Evolutionary conservation across 2,329 filamentous ascomycete genomes (phyloP).

Genomic region (Claviceps sp.): DNA sequence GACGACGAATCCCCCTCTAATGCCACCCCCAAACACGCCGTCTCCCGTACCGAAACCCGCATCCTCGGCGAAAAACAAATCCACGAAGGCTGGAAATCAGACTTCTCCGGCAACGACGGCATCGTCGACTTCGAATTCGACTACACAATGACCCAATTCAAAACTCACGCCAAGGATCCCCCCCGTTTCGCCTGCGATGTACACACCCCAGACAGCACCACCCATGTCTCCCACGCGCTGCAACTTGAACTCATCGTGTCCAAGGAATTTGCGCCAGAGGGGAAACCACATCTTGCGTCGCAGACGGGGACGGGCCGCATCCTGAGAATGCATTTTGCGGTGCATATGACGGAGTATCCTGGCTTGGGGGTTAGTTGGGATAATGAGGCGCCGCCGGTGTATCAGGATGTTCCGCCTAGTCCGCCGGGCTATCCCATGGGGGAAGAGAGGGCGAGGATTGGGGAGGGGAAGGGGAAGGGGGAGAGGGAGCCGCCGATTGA

Average conservation of each 20-base stretch:
- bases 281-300: slow-evolving; percentile 53
- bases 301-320: slow-evolving; percentile 86
- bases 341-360: slow-evolving; percentile 67
- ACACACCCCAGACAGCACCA: slow-evolving; percentile 52
- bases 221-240: slow-evolving; percentile 71
- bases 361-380: slow-evolving; percentile 94
- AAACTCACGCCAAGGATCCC: slow-evolving; percentile 32
- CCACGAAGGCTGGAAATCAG: slow-evolving; percentile 80
- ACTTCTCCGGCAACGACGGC: slow-evolving; percentile 37
- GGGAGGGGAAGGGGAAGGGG: too few relatives aligned
- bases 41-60: slow-evolving; percentile 60
- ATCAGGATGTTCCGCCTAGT: slow-evolving; percentile 80
- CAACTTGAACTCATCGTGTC: slow-evolving; percentile 89
- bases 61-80: slow-evolving; percentile 70
- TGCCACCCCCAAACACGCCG: slow-evolving; percentile 41
- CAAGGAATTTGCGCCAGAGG: slow-evolving; percentile 71
- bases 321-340: slow-evolving; percentile 79
- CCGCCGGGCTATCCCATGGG: slow-evolving; percentile 53
- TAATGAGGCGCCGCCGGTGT: slow-evolving; percentile 85
- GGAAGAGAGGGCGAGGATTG: too few relatives aligned
- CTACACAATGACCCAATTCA: slow-evolving; percentile 36
- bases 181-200: slow-evolving; percentile 65
- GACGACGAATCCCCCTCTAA: slow-evolving; percentile 11
- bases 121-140: slow-evolving; percentile 41
- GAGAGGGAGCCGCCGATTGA: slow-evolving; percentile 18